Evolutionary conservation across 1,284 basidiomycete species (phyloP).

Genomic region (Cystobasidium sp.): DNA sequence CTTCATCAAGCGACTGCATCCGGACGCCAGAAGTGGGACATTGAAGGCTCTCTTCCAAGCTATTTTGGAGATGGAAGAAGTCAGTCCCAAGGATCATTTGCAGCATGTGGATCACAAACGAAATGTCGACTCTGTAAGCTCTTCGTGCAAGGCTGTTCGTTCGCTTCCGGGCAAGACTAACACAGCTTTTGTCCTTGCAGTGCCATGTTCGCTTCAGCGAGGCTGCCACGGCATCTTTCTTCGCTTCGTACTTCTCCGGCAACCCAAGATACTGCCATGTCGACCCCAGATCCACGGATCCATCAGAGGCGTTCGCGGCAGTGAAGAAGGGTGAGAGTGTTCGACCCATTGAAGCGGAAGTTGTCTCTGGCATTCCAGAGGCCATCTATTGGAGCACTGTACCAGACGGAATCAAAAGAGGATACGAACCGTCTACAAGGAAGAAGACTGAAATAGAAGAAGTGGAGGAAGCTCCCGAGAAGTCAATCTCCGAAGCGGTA

Average conservation of each 20-base stretch:
- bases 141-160: neutral
- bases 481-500: neutral
- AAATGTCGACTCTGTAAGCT: conserved; percentile 69
- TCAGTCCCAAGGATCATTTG: conserved; percentile 64
- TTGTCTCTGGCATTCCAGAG: conserved; percentile 68
- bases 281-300: conserved; percentile 59
- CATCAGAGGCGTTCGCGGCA: neutral
- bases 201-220: conserved; percentile 72
- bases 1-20: conserved; percentile 69
- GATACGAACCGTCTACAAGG: neutral
- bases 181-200: conserved; percentile 56
- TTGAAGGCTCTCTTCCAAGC: conserved; percentile 65
- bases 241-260: conserved; percentile 62
- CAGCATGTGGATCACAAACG: conserved; percentile 77
- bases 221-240: conserved; percentile 60
- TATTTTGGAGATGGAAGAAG: conserved; percentile 56
- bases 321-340: conserved; percentile 36
- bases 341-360: conserved; percentile 62
- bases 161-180: neutral
- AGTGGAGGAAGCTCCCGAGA: neutral
- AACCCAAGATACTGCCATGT: conserved; percentile 61
- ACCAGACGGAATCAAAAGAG: conserved; percentile 59
- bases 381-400: conserved; percentile 76
- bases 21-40: conserved; percentile 75
- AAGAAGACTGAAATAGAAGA: neutral